phyloP scores from a whole-genome alignment of 306 rosid genomes.

The Datisca glomerata region DNA sequence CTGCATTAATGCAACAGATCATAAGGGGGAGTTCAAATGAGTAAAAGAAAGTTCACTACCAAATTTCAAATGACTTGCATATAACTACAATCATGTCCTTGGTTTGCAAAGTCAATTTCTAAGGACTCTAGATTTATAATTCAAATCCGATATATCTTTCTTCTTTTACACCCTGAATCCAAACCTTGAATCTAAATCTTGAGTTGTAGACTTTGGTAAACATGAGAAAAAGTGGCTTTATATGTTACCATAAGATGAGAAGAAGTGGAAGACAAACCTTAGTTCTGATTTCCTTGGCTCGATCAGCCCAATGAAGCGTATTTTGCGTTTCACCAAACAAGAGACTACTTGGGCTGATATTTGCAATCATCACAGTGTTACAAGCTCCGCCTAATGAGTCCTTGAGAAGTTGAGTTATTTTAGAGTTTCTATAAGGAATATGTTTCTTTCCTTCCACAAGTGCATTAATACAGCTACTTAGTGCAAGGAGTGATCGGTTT shows the following conservation, averaged over 20 bases:
- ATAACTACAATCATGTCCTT: too few relatives aligned
- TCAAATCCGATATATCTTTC: too few relatives aligned
- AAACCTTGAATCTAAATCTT: too few relatives aligned
- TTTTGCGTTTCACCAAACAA: slow-evolving; percentile 92
- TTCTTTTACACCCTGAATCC: too few relatives aligned
- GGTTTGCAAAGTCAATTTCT: too few relatives aligned
- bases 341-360: slow-evolving; percentile 84
- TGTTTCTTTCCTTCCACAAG: slow-evolving; percentile 96
- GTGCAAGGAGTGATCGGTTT: slow-evolving; percentile 86
- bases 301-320: slow-evolving; percentile 96
- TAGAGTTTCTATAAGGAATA: slow-evolving; percentile 82
- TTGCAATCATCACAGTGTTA: slow-evolving; percentile 94
- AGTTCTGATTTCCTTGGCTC: slow-evolving; percentile 84
- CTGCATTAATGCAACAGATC: slow-evolving; percentile 22
- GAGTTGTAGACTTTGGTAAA: too few relatives aligned
- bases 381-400: slow-evolving; percentile 92
- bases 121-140: too few relatives aligned
- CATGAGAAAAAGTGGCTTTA: neutral
- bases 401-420: slow-evolving; percentile 93
- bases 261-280: slow-evolving; percentile 41
- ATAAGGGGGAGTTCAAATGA: neutral
- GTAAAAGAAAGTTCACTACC: too few relatives aligned
- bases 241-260: neutral
- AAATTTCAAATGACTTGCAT: too few relatives aligned
- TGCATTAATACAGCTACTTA: slow-evolving; percentile 93